Base-by-base conservation (phyloP, 2,329 filamentous ascomycete species). In the Phyllachora maydis region DNA sequence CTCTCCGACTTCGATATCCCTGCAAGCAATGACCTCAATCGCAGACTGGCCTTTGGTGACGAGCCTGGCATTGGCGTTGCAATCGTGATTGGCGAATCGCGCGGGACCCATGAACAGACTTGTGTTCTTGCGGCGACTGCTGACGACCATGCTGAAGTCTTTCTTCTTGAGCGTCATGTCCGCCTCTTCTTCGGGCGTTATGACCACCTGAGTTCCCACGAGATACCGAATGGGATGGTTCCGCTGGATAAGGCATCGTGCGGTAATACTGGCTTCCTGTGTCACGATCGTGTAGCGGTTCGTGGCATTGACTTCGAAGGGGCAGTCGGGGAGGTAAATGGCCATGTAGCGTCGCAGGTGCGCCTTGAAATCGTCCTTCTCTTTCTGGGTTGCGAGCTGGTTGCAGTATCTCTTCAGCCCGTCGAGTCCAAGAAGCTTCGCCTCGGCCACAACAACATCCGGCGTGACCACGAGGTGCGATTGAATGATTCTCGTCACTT, bases 111-210 rank as follows among this genome's bases (percentile, higher is more conserved):
- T 71, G 42, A 98, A 95, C 19, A 98, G 55, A 24, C 79, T 91
- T 15, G 83, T 76, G 30, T 74, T 74, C 49, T 91, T 93, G 49
- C 77, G 85, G 28, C 88, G 65, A 34, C 81, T 85, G 31, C 83
- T 92, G 40, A 93, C 77, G 16, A 98, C 83, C 32, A 98, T 83
- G 44, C 83, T 93, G 45, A 98, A 98, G 42, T 98, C 88, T 40
- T 85, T 83, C 42, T 88, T 76, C 29, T 70, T 73, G 32, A 71
- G 49, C 14, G 81, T 75, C 28, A 95, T 64, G 27, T 77, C 69
- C 30, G 69, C 63, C 42, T 95, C 88, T 45, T 98, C 85, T 42
- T 92, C 77, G 16, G 77, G 71, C 0, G 83, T 91, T 52, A 98
- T 88, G 18, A 76, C 65, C 13, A 98, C 85, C 40, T 93, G 77